A percentile compares a stretch with the other conserved stretches of the same genome.
phyloP scores from a whole-genome alignment of 2,329 filamentous ascomycete genomes.

The Lomentospora prolificans region DNA sequence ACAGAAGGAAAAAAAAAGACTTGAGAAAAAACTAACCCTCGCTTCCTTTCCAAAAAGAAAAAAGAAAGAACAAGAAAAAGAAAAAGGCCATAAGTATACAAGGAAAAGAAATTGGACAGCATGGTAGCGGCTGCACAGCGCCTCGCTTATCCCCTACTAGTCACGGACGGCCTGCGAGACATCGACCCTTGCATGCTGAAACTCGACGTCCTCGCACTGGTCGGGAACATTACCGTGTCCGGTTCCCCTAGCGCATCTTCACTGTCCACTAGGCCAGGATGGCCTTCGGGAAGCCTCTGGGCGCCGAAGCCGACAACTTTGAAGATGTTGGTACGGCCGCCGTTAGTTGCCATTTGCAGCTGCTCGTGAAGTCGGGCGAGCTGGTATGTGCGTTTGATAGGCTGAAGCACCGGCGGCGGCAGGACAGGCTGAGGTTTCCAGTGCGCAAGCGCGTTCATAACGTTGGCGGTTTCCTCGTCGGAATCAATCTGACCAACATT shows the following conservation, averaged over 20 bases:
- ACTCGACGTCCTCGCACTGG: constrained; percentile 32
- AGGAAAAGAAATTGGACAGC: no score
- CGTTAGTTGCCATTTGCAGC: constrained; percentile 55
- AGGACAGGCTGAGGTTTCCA: constrained; percentile 73
- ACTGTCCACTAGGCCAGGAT: constrained; percentile 33
- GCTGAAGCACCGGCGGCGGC: constrained; percentile 50
- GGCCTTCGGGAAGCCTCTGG: constrained; percentile 42
- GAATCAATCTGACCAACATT: constrained; percentile 79
- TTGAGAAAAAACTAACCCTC: not conserved
- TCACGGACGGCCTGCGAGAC: constrained; percentile 36
- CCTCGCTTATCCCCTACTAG: constrained; percentile 32
- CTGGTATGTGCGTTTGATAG: constrained; percentile 54
- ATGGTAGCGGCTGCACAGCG: no score
- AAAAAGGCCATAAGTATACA: not conserved
- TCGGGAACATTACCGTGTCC: constrained; percentile 32
- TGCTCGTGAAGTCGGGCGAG: constrained; percentile 55
- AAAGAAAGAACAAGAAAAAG: not conserved
- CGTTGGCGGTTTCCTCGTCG: constrained; percentile 83
- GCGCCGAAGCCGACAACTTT: constrained; percentile 46
- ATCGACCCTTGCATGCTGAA: constrained; percentile 32
- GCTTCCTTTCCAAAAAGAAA: not conserved
- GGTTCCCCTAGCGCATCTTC: constrained; percentile 51
- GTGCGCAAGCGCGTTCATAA: constrained; percentile 71
- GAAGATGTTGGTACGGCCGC: constrained; percentile 56
- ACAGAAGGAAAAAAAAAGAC: not conserved